Evolutionary conservation across 1,284 basidiomycete species (phyloP).

Genomic region (Coniferiporia sulphurascens): DNA sequence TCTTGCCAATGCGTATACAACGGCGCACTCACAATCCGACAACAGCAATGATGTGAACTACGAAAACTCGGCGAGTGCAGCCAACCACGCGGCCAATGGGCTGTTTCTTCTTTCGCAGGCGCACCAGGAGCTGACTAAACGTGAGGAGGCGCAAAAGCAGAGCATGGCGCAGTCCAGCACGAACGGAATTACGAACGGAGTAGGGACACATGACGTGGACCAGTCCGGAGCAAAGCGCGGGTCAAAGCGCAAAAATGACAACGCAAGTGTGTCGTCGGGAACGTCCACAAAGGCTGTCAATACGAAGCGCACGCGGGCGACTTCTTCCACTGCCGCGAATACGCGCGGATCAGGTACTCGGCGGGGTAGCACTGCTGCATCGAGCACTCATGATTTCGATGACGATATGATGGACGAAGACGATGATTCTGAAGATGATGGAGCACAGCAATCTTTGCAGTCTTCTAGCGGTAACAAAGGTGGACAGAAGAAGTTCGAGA

Average conservation of each 20-base stretch:
- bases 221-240: constrained; percentile 41
- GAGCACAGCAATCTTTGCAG: constrained; percentile 16
- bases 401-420: constrained; percentile 41
- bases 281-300: constrained; percentile 24
- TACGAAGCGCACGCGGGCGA: constrained; percentile 41
- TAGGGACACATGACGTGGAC: constrained; percentile 24
- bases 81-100: constrained; percentile 75
- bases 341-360: constrained; percentile 23
- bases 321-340: constrained; percentile 25
- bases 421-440: constrained; percentile 26
- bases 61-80: constrained; percentile 35
- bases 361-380: constrained; percentile 22
- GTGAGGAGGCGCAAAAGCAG: constrained; percentile 71
- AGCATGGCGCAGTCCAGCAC: constrained; percentile 31
- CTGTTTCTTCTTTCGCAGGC: constrained; percentile 91
- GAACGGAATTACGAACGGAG: constrained; percentile 25
- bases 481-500: constrained; percentile 72
- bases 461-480: constrained; percentile 24
- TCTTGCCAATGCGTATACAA: not conserved
- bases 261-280: constrained; percentile 22
- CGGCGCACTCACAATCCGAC: not conserved
- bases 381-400: constrained; percentile 37
- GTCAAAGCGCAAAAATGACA: constrained; percentile 63
- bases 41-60: constrained; percentile 17
- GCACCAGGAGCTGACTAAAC: constrained; percentile 94